Base-by-base conservation (phyloP, 2,329 filamentous ascomycete genomes). In the Chalaropsis ovoidea region DNA sequence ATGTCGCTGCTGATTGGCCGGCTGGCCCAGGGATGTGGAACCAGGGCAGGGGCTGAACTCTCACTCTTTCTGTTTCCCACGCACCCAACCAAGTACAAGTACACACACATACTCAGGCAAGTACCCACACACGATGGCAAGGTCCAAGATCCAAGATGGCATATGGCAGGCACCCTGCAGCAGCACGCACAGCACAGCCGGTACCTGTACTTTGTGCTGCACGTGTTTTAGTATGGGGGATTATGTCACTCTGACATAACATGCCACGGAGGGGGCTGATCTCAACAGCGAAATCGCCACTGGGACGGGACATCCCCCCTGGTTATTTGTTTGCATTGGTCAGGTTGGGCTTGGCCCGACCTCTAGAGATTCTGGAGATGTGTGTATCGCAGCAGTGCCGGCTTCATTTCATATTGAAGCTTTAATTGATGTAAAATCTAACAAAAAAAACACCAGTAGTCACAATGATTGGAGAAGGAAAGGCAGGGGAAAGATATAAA, bases 301-400 rank as follows among this genome's bases (percentile, higher is more conserved):
- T 39, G 15, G 27, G 54, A 47, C 43, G 54, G 54, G 27, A 58
- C 54, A 58, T n/a, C 15, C 54, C 54, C 54, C 54, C 24, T 19
- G 27, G 19, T 35, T 10, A n/a, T 58, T 19, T 58, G 24, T 15
- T 17, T 8, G 15, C 43, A 47, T n/a, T 19, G 43, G 43, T 17
- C 17, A 8, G 15, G 35, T 39, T 47, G 15, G 52, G 15, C 24
- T 1, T n/a, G 27, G 17, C 27, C 15, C 39, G 15, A n/a, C 2
- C 13, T 56, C 15, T n/a, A n/a, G n/a, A 6, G 43, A 2, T 8
- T 47, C 5, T n/a, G n/a, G 15, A 47, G n/a, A 39, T 39, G 8
- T 6, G 8, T 10, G 35, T 7, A 39, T 39, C 35, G 8, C 35
- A 39, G 8, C 35, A 7, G 35, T 10, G 35, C 35, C 8, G 8